Evolutionary conservation across 164 flowering plant species (phyloP).

Genomic region (Santalum album): DNA sequence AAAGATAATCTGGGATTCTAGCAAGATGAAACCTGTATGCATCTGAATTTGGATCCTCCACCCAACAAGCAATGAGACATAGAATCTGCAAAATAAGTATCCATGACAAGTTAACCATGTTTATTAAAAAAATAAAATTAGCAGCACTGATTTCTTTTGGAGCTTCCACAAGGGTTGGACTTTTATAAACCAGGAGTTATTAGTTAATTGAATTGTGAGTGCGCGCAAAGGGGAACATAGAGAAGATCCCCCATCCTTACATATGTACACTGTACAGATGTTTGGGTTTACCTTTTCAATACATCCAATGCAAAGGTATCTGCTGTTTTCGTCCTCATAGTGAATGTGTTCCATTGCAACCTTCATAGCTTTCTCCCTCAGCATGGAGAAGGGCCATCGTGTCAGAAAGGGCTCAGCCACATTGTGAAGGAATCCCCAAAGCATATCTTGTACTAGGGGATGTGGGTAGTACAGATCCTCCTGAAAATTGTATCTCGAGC

Average conservation of each 20-base stretch:
- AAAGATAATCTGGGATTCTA: conserved; percentile 31
- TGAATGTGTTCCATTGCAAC: conserved; percentile 25
- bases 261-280: too few relatives aligned
- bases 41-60: conserved; percentile 45
- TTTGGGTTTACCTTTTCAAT: conserved; percentile 20
- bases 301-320: conserved; percentile 31
- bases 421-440: conserved; percentile 32
- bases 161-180: too few relatives aligned
- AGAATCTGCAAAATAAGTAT: neutral
- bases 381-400: conserved; percentile 28
- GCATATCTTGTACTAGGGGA: conserved; percentile 31
- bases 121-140: too few relatives aligned
- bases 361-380: conserved; percentile 28
- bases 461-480: conserved; percentile 41
- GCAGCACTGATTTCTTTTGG: too few relatives aligned
- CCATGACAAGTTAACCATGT: too few relatives aligned
- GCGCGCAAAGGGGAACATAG: too few relatives aligned
- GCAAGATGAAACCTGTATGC: conserved; percentile 35
- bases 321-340: conserved; percentile 28
- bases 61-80: conserved; percentile 27
- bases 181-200: too few relatives aligned
- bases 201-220: too few relatives aligned
- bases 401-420: conserved; percentile 28
- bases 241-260: too few relatives aligned
- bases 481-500: conserved; percentile 10